phyloP scores from a whole-genome alignment of 805 yeast species.

The Wickerhamiella azymoides region DNA sequence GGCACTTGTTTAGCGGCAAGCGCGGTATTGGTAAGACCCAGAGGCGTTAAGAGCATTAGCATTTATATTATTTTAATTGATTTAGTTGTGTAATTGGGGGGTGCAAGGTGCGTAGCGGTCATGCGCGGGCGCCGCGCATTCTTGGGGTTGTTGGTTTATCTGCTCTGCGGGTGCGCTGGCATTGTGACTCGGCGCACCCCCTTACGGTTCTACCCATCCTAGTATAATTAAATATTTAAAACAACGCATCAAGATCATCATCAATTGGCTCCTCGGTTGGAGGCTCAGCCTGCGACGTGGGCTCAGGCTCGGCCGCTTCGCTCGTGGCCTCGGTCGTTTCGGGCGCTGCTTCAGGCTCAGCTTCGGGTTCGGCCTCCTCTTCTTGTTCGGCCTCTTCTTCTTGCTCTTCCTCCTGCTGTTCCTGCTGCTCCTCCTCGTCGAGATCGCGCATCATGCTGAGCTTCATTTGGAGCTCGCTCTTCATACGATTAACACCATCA shows the following conservation, averaged over 20 bases:
- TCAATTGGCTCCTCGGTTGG: neutral
- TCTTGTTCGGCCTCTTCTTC: slow-evolving; percentile 23
- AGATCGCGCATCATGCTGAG: slow-evolving; percentile 42
- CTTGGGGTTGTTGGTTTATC: no score
- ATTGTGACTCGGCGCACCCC: no score
- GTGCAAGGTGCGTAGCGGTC: no score
- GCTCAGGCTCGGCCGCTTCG: slow-evolving; percentile 16
- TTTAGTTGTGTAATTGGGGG: neutral
- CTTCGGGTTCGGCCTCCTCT: slow-evolving; percentile 18
- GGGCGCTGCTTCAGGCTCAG: neutral
- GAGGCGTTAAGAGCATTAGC: slow-evolving; percentile 44
- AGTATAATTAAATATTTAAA: neutral
- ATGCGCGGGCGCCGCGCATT: no score
- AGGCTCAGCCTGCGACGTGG: neutral
- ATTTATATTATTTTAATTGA: neutral
- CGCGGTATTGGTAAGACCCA: slow-evolving; percentile 90
- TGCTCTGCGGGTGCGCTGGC: no score
- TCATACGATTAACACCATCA: slow-evolving; percentile 64
- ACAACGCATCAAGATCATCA: slow-evolving; percentile 10
- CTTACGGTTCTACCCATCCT: neutral
- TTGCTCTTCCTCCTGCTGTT: slow-evolving; percentile 26
- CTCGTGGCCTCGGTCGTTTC: neutral
- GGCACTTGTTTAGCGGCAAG: slow-evolving; percentile 92
- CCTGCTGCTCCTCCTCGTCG: slow-evolving; percentile 17
- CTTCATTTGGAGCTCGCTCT: slow-evolving; percentile 71